A percentile compares a stretch with the other conserved stretches of the same genome.
These are phyloP conservation scores for Auricularia auricula-judae DNA, from an alignment of 768 basidiomycete species.

Conservation along the genomic window DNA sequence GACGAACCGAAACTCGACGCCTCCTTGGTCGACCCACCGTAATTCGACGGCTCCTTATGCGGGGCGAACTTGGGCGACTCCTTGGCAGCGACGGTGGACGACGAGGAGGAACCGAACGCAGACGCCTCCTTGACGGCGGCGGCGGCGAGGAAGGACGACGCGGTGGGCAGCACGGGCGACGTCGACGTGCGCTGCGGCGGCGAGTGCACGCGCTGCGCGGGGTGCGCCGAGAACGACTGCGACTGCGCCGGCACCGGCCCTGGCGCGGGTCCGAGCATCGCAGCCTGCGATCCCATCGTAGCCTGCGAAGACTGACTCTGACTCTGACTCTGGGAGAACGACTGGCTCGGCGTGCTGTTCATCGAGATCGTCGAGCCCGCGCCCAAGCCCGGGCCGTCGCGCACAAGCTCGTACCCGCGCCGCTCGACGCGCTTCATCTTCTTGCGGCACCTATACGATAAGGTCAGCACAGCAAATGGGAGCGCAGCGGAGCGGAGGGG, in stretches of 20 bases:
- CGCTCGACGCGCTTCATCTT: constrained; percentile 81
- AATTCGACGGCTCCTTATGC: no score
- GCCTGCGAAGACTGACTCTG: constrained; percentile 9
- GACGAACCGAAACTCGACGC: not conserved
- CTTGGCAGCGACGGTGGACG: not conserved
- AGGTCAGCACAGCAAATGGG: not conserved
- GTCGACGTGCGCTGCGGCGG: not conserved
- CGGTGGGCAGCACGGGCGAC: not conserved
- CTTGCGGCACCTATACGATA: constrained; percentile 50
- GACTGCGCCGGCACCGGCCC: not conserved
- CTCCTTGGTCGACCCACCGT: no score
- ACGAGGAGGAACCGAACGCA: not conserved
- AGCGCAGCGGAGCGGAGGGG: not conserved
- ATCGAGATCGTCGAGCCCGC: constrained; percentile 13
- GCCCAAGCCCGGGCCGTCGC: constrained; percentile 10
- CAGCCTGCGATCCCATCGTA: not conserved
- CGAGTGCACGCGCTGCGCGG: not conserved
- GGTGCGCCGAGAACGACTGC: not conserved
- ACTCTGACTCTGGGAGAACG: constrained; percentile 4
- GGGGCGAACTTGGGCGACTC: no score
- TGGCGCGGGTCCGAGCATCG: not conserved
- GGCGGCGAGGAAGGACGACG: no score
- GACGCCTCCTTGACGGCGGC: not conserved
- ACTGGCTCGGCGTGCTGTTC: no score
- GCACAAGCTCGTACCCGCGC: constrained; percentile 27